phyloP scores from a whole-genome alignment of 1,139 yeast species.

The Yamadazyma blattariae region DNA sequence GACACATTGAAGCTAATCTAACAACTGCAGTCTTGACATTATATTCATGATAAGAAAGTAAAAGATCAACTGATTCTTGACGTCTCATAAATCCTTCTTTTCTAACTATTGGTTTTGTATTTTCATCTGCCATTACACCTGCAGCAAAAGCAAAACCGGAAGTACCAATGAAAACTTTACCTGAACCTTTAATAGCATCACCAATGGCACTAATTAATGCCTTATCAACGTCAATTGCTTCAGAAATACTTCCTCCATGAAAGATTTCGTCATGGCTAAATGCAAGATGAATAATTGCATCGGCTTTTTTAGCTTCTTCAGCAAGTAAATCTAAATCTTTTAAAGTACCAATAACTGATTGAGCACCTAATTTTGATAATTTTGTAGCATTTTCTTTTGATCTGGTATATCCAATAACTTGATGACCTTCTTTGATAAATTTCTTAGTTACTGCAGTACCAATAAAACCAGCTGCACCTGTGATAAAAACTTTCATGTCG shows the following conservation, averaged over 20 bases:
- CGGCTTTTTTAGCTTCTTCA: conserved; percentile 21
- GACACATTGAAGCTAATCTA: conserved; percentile 26
- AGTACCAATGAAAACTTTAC: conserved; percentile 18
- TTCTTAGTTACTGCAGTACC: conserved; percentile 29
- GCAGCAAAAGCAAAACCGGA: conserved; percentile 11
- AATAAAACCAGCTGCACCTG: conserved; percentile 42
- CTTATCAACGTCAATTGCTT: conserved; percentile 15
- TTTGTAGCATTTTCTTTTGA: conserved; percentile 29
- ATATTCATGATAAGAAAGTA: conserved; percentile 10
- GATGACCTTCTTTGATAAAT: conserved; percentile 25
- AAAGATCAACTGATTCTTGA: conserved; percentile 3
- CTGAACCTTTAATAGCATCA: conserved; percentile 19
- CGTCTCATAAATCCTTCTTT: conserved; percentile 1
- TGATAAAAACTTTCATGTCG: conserved; percentile 29
- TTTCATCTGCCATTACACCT: neutral
- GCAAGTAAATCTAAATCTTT: conserved; percentile 19
- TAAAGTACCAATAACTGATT: conserved; percentile 22
- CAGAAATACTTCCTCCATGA: neutral
- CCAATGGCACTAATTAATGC: conserved; percentile 19
- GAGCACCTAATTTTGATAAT: conserved; percentile 19
- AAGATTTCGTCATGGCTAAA: conserved; percentile 16
- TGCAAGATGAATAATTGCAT: conserved; percentile 31
- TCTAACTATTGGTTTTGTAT: neutral
- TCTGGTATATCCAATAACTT: conserved; percentile 37
- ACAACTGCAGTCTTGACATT: conserved; percentile 19